phyloP scores from a whole-genome alignment of 257 asterid species.

The Nicotiana noctiflora region DNA sequence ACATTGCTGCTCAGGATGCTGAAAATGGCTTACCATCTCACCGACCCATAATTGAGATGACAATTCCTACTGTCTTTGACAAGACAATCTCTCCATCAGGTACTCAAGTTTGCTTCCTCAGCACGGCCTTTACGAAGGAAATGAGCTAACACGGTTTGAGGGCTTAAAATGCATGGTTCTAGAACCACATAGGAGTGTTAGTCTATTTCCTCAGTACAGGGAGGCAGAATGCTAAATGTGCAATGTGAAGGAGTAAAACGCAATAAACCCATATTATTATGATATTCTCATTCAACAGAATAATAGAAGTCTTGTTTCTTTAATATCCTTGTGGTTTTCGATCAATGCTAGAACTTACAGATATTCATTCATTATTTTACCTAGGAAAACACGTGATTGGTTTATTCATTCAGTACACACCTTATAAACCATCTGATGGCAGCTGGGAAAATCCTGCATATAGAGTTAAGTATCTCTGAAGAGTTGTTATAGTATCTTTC shows the following conservation, averaged over 20 bases:
- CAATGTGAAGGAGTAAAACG: neutral
- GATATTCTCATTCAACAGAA: neutral
- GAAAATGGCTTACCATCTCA: constrained; percentile 70
- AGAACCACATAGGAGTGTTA: neutral
- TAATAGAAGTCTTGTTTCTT: neutral
- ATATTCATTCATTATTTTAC: constrained; percentile 13
- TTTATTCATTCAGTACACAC: constrained; percentile 91
- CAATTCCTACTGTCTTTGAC: constrained; percentile 89
- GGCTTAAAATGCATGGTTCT: neutral
- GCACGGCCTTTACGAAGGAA: neutral
- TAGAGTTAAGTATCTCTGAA: constrained; percentile 45
- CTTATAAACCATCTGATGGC: constrained; percentile 80
- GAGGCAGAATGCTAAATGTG: neutral
- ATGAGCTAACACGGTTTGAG: neutral
- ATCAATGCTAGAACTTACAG: neutral
- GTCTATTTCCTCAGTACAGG: neutral
- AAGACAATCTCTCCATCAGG: constrained; percentile 86
- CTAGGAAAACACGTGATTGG: constrained; percentile 86
- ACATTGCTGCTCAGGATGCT: constrained; percentile 70
- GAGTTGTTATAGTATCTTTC: constrained; percentile 1
- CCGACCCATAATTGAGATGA: constrained; percentile 94
- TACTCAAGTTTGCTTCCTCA: constrained; percentile 17
- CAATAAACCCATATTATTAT: neutral
- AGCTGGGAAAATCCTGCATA: constrained; percentile 90
- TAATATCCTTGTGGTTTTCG: neutral